Evolutionary conservation across 1,284 basidiomycete genomes (phyloP), one percentile per base, ranked within the genome.

Genomic region (Cutaneotrichosporon sp.): DNA sequence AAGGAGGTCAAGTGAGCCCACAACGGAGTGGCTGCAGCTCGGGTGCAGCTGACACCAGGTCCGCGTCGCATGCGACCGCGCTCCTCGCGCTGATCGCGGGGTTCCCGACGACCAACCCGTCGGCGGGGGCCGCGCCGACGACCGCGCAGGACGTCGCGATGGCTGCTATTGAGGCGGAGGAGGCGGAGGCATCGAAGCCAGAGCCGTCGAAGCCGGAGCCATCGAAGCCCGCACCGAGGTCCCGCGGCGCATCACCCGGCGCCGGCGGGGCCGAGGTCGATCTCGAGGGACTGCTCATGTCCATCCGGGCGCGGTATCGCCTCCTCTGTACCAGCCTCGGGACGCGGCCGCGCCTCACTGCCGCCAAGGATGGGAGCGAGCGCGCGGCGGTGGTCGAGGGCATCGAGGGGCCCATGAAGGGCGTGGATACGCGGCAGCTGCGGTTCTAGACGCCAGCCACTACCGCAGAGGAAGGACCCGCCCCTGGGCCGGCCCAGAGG

Each of bases 221-320:
- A n/a, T n/a, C n/a, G n/a, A n/a, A n/a, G n/a, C 24, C 5, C 69
- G 31, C 50, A 31, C 2, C 49, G 18, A 13, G 27, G 14, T 29
- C 73, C 81, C 0, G 49, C 2, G 49, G 29, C 16, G 29, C 14
- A 3, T 50, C 47, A 27, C 25, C 47, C 2, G 18, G n/a, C 22
- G 11, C 20, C 49, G n/a, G 47, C 49, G 4, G 75, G 81, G 51
- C 31, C 8, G 51, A 53, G 5, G 55, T 54, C 1, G 87, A 89
- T 47, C 68, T 92, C 29, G 80, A 86, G 11, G 86, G 85, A 58
- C 85, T 94, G 25, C 85, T 95, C 62, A 86, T 87, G 45, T 87
- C 90, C 67, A 95, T 97, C 65, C 86, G 92, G 33, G 91, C 93
- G 3, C 85, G 91, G 68, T 97, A 97, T 80, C 89, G 89, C 69